phyloP scores from a whole-genome alignment of 208 protist genomes.

The Balamuthia mandrillaris region DNA sequence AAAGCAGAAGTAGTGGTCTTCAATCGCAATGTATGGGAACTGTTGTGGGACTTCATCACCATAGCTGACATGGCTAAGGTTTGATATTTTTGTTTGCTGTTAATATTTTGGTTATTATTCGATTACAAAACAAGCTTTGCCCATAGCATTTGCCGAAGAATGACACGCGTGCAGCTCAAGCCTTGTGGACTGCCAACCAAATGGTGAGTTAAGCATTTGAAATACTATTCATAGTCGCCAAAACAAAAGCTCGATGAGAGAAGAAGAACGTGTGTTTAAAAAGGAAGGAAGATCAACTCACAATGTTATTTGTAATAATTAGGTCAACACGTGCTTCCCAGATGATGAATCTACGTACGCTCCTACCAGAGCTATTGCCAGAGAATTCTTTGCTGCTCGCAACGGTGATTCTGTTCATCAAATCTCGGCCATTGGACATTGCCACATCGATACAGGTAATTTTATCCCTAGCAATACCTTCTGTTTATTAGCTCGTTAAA shows the following conservation, averaged over 20 bases:
- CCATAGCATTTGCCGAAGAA: conserved; percentile 25
- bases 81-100: too few relatives aligned
- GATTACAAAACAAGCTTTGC: too few relatives aligned
- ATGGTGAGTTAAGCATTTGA: conserved; percentile 48
- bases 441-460: conserved; percentile 67
- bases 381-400: conserved; percentile 45
- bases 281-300: too few relatives aligned
- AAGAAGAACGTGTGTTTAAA: too few relatives aligned
- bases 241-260: too few relatives aligned
- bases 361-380: neutral
- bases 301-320: too few relatives aligned
- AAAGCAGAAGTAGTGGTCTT: conserved; percentile 50
- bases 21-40: conserved; percentile 45
- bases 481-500: neutral
- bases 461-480: neutral
- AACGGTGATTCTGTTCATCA: conserved; percentile 44
- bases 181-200: conserved; percentile 46
- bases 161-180: conserved; percentile 28
- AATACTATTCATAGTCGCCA: too few relatives aligned
- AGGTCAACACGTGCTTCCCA: neutral
- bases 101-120: too few relatives aligned
- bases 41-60: conserved; percentile 52
- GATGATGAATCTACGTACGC: conserved; percentile 23
- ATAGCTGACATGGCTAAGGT: conserved; percentile 51
- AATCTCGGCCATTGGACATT: conserved; percentile 57